Evolutionary conservation across 768 basidiomycete genomes (phyloP).

Genomic region (Sporobolomyces roseus): DNA sequence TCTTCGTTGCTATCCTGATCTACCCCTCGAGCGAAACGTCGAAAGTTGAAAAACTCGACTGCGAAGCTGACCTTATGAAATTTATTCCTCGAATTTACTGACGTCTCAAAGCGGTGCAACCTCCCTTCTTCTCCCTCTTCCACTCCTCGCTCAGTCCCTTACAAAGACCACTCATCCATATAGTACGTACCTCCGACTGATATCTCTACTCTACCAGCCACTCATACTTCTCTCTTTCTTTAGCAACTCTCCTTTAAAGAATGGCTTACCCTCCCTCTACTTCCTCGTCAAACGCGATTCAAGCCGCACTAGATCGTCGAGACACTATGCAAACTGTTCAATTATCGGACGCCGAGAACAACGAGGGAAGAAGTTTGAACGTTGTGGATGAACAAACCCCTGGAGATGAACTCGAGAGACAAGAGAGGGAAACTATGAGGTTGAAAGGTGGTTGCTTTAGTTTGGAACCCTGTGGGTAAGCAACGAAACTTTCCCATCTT

Average conservation of each 20-base stretch:
- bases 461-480: constrained; percentile 3
- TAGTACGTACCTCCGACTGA: not conserved
- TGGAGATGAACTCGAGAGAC: not conserved
- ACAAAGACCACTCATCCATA: no score
- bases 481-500: not conserved
- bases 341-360: not conserved
- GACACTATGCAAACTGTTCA: constrained; percentile 10
- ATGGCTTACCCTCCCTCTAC: constrained; percentile 4
- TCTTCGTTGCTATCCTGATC: no score
- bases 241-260: not conserved
- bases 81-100: no score
- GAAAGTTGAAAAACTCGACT: no score
- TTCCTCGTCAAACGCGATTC: not conserved
- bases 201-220: not conserved
- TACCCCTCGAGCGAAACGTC: no score
- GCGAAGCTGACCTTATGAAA: no score
- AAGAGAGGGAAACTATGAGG: constrained; percentile 12
- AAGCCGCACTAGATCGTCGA: constrained; percentile 6
- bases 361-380: not conserved
- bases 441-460: constrained; percentile 7
- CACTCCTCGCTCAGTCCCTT: not conserved
- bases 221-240: not conserved
- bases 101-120: not conserved
- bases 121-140: not conserved
- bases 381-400: no score